Evolutionary conservation across 257 asterid genomes (phyloP).

Genomic region (Nicotiana obtusifolia): DNA sequence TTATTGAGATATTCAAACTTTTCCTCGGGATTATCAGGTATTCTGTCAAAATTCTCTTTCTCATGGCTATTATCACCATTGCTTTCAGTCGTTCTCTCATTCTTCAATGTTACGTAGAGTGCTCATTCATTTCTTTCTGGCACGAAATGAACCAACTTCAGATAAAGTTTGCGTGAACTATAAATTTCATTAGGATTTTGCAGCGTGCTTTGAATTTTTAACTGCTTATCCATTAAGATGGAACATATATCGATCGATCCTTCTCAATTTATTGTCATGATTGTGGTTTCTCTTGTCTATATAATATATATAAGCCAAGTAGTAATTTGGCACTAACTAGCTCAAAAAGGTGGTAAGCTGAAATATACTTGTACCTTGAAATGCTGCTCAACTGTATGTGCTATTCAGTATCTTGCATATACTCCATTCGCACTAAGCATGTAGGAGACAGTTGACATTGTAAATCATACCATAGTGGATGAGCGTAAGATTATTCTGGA

Average conservation of each 20-base stretch:
- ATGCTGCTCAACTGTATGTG: neutral
- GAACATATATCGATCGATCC: neutral
- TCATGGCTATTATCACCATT: neutral
- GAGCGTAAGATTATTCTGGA: neutral
- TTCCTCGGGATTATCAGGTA: constrained; percentile 43
- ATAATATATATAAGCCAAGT: neutral
- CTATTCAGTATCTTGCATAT: neutral
- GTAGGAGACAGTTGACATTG: neutral
- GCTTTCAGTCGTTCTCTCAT: neutral
- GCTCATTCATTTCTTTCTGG: neutral
- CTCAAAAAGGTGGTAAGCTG: neutral
- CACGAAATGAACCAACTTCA: neutral
- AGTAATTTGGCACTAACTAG: neutral
- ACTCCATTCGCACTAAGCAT: neutral
- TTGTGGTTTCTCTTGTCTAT: neutral
- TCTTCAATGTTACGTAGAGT: neutral
- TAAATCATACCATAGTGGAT: neutral
- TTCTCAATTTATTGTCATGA: neutral
- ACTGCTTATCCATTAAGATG: neutral
- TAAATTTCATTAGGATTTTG: neutral
- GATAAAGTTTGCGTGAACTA: neutral
- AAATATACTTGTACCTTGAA: neutral
- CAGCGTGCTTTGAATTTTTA: neutral
- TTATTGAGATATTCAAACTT: constrained; percentile 39
- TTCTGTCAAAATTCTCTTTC: neutral